Percentiles rank a stretch among this genome's conserved stretches.
phyloP scores from a whole-genome alignment of 2,329 filamentous ascomycete genomes.

The Cladophialophora exuberans region DNA sequence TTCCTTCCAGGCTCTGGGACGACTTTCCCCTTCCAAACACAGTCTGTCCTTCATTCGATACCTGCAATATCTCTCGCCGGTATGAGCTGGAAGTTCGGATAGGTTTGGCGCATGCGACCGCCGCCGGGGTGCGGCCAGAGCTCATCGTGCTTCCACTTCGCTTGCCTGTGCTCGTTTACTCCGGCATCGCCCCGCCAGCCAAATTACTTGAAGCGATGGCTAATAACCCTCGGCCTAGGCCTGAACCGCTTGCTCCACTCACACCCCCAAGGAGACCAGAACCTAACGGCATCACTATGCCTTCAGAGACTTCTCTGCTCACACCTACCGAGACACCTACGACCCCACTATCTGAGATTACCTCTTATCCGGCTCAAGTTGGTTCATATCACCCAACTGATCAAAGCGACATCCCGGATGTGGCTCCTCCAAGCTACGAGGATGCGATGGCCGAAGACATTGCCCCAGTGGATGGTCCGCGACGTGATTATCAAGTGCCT shows the following conservation, averaged over 20 bases:
- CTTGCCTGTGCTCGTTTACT: constrained; percentile 80
- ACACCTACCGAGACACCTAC: constrained; percentile 15
- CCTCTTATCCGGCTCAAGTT: constrained; percentile 18
- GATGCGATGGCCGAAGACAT: constrained; percentile 83
- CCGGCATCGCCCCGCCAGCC: constrained; percentile 80
- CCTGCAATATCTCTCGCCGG: constrained; percentile 80
- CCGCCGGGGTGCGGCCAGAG: constrained; percentile 63
- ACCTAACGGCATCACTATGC: neutral
- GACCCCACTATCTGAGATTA: constrained; percentile 17
- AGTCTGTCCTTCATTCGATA: constrained; percentile 81
- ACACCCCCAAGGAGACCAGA: constrained; percentile 14
- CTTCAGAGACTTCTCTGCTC: constrained; percentile 6
- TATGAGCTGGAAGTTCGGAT: constrained; percentile 85
- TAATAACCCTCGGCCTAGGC: constrained; percentile 36
- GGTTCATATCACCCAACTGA: constrained; percentile 13
- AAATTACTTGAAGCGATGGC: constrained; percentile 64
- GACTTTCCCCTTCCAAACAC: constrained; percentile 75
- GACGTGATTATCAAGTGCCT: constrained; percentile 53
- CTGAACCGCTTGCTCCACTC: constrained; percentile 20
- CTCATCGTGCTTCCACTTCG: constrained; percentile 76
- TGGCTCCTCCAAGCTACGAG: constrained; percentile 93
- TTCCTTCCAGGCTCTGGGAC: constrained; percentile 70
- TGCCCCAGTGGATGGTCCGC: constrained; percentile 71
- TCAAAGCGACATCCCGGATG: constrained; percentile 51
- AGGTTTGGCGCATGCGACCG: constrained; percentile 73